Conservation (phyloP, 192 early-diverging fungal species). For the Thamnidium elegans region DNA sequence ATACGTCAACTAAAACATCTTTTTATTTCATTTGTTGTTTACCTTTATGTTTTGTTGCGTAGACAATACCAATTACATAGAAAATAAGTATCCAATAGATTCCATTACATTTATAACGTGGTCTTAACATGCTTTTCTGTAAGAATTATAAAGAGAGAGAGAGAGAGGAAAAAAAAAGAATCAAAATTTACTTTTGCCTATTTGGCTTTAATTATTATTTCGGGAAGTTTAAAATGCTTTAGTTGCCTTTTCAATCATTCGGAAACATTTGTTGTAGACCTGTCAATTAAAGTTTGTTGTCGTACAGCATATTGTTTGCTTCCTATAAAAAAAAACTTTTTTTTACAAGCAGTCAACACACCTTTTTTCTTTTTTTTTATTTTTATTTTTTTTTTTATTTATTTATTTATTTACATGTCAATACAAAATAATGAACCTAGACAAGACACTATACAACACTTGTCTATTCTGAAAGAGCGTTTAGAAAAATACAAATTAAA, state of each 20-base stretch:
- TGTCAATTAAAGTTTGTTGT: constrained; percentile 9
- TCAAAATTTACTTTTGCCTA: background rate
- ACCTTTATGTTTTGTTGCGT: too few species aligned
- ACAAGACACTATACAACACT: too few species aligned
- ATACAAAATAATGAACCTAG: too few species aligned
- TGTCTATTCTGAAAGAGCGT: too few species aligned
- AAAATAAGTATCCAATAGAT: background rate
- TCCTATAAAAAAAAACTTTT: background rate
- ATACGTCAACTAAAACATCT: too few species aligned
- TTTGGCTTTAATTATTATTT: too few species aligned
- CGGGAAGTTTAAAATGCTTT: background rate
- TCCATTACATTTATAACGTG: background rate
- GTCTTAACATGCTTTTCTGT: background rate
- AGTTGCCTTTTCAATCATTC: background rate
- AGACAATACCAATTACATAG: background rate
- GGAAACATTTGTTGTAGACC: background rate
- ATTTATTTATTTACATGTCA: too few species aligned
- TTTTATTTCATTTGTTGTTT: too few species aligned
- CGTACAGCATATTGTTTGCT: constrained; percentile 3
- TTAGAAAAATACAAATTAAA: too few species aligned
- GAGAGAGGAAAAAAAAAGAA: background rate
- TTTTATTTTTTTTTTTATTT: too few species aligned
- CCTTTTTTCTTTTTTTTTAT: too few species aligned
- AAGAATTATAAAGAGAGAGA: background rate
- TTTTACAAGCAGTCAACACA: too few species aligned